These are phyloP conservation scores for Williopsis jadinii DNA, from an alignment of 1,139 yeast genomes.

Conservation along the genomic window DNA sequence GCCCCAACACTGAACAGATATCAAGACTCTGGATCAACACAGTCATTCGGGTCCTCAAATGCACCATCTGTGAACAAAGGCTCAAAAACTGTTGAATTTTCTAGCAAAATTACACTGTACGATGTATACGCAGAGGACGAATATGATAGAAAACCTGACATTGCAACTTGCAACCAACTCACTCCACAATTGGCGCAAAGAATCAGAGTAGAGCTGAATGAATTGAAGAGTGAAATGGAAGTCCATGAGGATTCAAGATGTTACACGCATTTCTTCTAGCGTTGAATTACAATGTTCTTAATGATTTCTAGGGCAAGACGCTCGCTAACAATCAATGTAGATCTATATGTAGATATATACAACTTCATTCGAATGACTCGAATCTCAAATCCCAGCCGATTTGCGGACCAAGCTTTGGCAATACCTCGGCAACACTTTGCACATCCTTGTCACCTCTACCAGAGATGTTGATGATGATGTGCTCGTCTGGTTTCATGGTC, in stretches of 20 bases:
- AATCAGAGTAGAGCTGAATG: slow-evolving; percentile 81
- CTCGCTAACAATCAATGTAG: neutral
- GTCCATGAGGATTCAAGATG: slow-evolving; percentile 72
- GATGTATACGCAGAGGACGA: slow-evolving; percentile 82
- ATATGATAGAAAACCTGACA: slow-evolving; percentile 90
- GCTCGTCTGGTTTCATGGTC: slow-evolving; percentile 70
- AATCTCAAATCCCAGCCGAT: slow-evolving; percentile 97
- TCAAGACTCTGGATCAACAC: slow-evolving; percentile 5
- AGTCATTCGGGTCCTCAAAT: slow-evolving; percentile 2
- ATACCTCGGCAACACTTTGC: slow-evolving; percentile 90
- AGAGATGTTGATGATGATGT: slow-evolving; percentile 79
- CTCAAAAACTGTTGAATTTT: slow-evolving; percentile 50
- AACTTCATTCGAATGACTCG: slow-evolving; percentile 31
- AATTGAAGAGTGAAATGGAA: slow-evolving; percentile 70
- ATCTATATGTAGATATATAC: neutral
- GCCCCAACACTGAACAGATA: slow-evolving; percentile 44
- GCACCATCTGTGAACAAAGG: slow-evolving; percentile 1
- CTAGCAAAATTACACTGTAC: slow-evolving; percentile 76
- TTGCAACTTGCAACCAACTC: slow-evolving; percentile 87
- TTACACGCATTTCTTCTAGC: slow-evolving; percentile 74
- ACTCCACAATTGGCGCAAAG: slow-evolving; percentile 85
- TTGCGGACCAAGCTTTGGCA: slow-evolving; percentile 82
- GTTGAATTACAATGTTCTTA: too few species aligned
- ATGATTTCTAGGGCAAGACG: too few species aligned
- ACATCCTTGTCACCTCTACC: slow-evolving; percentile 99